Base-by-base conservation (phyloP, 2,329 filamentous ascomycete species). In the Neocatenulostroma microsporum region DNA sequence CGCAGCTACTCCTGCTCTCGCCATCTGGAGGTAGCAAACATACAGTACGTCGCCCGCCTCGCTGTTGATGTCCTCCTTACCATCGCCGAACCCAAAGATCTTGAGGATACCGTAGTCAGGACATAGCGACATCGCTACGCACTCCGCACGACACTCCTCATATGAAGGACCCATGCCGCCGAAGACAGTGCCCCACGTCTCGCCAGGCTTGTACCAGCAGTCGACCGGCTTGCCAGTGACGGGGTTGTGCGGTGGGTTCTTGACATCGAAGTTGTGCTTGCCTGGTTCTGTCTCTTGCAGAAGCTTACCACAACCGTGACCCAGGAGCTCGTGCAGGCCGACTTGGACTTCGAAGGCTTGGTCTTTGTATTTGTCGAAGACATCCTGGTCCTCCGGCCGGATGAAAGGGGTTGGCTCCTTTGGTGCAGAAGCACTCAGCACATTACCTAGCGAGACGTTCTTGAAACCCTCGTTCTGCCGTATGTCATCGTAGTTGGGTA, bases 351-450 rank as follows among this genome's bases (percentile, higher is more conserved):
- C 89, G 52, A 96, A 96, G 1, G 89, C 81, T 5, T 76, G 74
- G 53, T 95, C 88, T 9, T 86, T 83, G 62, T 85, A 87, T 56
- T 83, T 82, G 50, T 82, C 75, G 62, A 82, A 96, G 4, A 94
- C 58, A 2, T 77, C 75, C 15, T 91, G 70, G 53, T 96, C 89
- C 29, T 75, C 71, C 2, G 84, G 77, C 11, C 78, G 72, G 54
- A 98, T 87, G 64, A 96, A 94, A 0, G 89, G 89, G 19, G 94
- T 83, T 49, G 84, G 83, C 68, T 96, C 89, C 53, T 94, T 82
- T 1, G 88, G 85, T 0, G 87, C 83, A 66, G 94, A 94, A 11
- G 91, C 91, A 46, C 80, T 84, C 21, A 96, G 68, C 2, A 96
- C 85, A 50, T 98, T 98, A 35, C 89, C 91, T 2, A 98, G 73